Conservation (phyloP, 192 early-diverging fungal genomes). For the Obelidium mucronatum region DNA sequence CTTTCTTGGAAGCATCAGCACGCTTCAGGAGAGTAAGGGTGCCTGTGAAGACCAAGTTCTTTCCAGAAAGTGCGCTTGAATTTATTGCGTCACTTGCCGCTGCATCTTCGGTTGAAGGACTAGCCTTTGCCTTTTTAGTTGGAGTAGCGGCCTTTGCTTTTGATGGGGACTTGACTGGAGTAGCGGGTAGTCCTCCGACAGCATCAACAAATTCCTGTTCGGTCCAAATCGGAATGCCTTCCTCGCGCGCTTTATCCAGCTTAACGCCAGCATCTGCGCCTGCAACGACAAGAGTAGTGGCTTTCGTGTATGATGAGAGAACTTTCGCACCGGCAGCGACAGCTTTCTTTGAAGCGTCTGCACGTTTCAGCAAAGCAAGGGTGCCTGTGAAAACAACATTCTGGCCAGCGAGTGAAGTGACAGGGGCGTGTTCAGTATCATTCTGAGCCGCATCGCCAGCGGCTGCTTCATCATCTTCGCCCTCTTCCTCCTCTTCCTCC, state of each 20-base stretch:
- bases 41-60: conserved; percentile 1
- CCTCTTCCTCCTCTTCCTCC: background rate
- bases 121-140: background rate
- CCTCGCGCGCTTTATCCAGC: background rate
- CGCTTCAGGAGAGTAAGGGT: background rate
- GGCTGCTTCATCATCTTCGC: background rate
- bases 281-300: background rate
- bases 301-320: background rate
- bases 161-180: background rate
- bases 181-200: background rate
- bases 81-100: background rate
- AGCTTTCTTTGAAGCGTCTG: background rate
- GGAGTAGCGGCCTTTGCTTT: background rate
- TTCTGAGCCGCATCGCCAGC: background rate
- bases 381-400: conserved; percentile 8
- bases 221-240: conserved; percentile 6
- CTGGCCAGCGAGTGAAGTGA: background rate
- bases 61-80: background rate
- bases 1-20: conserved; percentile 3
- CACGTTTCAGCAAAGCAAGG: background rate
- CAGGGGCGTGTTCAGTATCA: background rate
- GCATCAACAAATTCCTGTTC: background rate
- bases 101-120: background rate
- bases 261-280: conserved; percentile 3
- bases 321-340: background rate